A percentile compares a stretch with the other conserved stretches of the same genome.
Conservation (phyloP, 106 monocot species). For the Apostasia ramifera region DNA sequence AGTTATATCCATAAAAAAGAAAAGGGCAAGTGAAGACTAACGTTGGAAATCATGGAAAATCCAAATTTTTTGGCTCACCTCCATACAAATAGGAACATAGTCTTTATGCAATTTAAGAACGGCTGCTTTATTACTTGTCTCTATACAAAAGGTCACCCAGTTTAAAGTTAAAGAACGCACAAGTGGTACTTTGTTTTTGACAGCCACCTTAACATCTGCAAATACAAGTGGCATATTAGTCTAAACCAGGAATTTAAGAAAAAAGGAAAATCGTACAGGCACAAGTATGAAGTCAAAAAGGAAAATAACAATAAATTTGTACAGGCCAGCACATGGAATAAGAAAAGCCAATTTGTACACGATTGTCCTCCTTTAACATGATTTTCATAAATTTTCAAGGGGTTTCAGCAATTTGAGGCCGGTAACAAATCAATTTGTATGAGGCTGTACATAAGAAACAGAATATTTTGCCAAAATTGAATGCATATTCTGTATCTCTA, state of each 20-base stretch:
- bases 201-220: constrained; percentile 84
- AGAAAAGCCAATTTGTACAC: no score
- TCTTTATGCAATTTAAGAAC: constrained; percentile 97
- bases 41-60: neutral
- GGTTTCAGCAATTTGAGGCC: no score
- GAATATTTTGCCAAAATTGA: no score
- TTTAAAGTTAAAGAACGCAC: constrained; percentile 83
- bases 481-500: no score
- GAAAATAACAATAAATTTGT: no score
- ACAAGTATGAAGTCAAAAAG: no score
- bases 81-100: constrained; percentile 98
- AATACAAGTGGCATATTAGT: neutral
- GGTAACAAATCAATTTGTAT: no score
- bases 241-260: neutral
- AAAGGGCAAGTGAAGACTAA: neutral
- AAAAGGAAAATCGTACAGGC: neutral
- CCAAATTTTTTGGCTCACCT: constrained; percentile 37
- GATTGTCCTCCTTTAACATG: no score
- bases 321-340: no score
- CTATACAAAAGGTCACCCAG: constrained; percentile 96
- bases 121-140: constrained; percentile 79
- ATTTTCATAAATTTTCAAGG: no score
- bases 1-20: neutral
- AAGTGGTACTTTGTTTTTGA: constrained; percentile 98
- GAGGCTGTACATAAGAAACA: no score